Percentiles rank a stretch among this genome's conserved stretches.
phyloP scores from a whole-genome alignment of 176 grass and related monocot species.

The Urochloa ruziziensis region DNA sequence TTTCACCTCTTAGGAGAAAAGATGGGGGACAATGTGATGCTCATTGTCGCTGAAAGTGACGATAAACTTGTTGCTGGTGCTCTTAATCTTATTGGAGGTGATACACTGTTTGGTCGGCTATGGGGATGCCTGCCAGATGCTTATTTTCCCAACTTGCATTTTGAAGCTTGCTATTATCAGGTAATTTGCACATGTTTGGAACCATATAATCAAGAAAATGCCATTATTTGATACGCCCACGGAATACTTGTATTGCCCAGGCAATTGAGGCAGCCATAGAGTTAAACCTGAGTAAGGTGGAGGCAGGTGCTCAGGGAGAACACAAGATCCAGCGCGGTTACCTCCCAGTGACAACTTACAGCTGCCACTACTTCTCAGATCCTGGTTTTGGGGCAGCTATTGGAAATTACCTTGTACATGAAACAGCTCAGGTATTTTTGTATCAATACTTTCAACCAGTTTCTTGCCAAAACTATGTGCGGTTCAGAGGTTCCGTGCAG shows the following conservation, averaged over 20 bases:
- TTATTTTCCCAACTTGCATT: slow-evolving; percentile 94
- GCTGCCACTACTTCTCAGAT: slow-evolving; percentile 81
- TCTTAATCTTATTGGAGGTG: slow-evolving; percentile 93
- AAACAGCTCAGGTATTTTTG: slow-evolving; percentile 72
- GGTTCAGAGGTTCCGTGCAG: neutral
- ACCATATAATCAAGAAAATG: neutral
- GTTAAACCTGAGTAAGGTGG: slow-evolving; percentile 82
- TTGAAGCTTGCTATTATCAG: slow-evolving; percentile 99
- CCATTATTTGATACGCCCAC: slow-evolving; percentile 8
- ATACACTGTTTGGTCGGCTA: slow-evolving; percentile 86
- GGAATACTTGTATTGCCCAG: slow-evolving; percentile 39
- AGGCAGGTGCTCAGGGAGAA: slow-evolving; percentile 96
- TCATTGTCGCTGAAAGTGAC: slow-evolving; percentile 81
- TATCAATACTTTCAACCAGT: neutral
- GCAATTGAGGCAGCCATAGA: slow-evolving; percentile 97
- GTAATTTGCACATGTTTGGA: slow-evolving; percentile 41
- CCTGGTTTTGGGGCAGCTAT: slow-evolving; percentile 79
- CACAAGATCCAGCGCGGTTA: slow-evolving; percentile 99
- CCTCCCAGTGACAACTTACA: slow-evolving; percentile 90
- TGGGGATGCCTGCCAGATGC: slow-evolving; percentile 88
- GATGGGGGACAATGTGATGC: slow-evolving; percentile 75
- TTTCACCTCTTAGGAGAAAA: slow-evolving; percentile 89
- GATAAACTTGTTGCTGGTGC: slow-evolving; percentile 73
- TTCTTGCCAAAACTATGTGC: too few species aligned
- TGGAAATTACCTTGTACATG: slow-evolving; percentile 59